Percentiles rank a stretch among this genome's conserved stretches.
Evolutionary conservation across 2,329 filamentous ascomycete species (phyloP).

Genomic region (Aspergillus neoniger): DNA sequence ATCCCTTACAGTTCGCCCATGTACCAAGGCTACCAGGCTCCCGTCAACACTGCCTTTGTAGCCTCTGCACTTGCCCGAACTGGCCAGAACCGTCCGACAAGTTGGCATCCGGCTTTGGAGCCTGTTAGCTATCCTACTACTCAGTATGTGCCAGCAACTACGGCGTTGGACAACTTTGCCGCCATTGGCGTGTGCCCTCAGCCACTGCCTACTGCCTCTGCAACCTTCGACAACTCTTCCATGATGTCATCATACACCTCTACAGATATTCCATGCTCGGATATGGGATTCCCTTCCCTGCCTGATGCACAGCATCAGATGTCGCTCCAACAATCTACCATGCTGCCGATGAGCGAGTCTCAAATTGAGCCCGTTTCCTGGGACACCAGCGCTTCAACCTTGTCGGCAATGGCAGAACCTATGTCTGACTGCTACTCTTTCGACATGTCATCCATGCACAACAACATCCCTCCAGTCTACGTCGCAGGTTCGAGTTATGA

Average conservation of each 20-base stretch:
- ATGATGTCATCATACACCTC: constrained; percentile 28
- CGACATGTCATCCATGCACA: constrained; percentile 37
- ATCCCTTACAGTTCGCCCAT: constrained; percentile 47
- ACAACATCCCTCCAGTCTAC: constrained; percentile 34
- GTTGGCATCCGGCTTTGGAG: constrained; percentile 68
- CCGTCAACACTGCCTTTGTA: constrained; percentile 49
- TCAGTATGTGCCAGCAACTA: constrained; percentile 22
- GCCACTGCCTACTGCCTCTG: constrained; percentile 20
- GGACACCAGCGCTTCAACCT: constrained; percentile 23
- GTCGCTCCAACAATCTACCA: constrained; percentile 23
- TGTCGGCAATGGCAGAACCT: constrained; percentile 26
- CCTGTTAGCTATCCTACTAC: constrained; percentile 31
- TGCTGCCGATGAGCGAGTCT: constrained; percentile 27
- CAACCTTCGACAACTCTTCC: constrained; percentile 21
- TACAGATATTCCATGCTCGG: constrained; percentile 22
- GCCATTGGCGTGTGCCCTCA: constrained; percentile 23
- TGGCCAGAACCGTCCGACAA: constrained; percentile 62
- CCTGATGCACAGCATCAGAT: constrained; percentile 23
- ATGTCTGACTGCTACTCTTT: constrained; percentile 34
- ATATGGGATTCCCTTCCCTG: constrained; percentile 25
- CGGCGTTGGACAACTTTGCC: constrained; percentile 23
- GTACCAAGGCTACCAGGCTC: constrained; percentile 43
- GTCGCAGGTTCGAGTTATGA: constrained; percentile 35
- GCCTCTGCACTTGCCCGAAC: constrained; percentile 36
- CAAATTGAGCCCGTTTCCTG: constrained; percentile 32